Percentiles rank a stretch among this genome's conserved stretches.
Evolutionary conservation across 2,329 filamentous ascomycete genomes (phyloP).

Genomic region (Aquanectria penicillioides): DNA sequence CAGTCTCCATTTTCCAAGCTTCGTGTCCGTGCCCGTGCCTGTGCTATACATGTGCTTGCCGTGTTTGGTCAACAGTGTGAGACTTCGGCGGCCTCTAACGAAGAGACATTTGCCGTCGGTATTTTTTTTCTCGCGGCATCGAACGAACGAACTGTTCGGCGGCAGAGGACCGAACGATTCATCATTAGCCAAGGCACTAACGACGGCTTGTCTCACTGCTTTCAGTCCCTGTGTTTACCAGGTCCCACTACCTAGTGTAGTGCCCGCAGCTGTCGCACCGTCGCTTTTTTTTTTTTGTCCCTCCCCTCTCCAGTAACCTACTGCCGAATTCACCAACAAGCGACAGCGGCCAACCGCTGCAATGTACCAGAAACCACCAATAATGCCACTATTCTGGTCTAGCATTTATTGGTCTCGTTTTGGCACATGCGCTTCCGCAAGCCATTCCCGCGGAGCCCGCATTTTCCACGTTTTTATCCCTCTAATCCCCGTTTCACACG

Average conservation of each 20-base stretch:
- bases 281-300: too few species aligned
- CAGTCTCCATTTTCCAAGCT: too few species aligned
- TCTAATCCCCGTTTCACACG: conserved; percentile 6
- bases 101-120: too few species aligned
- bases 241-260: not conserved
- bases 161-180: not conserved
- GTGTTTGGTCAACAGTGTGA: not conserved
- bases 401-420: too few species aligned
- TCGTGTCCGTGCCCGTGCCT: not conserved
- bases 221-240: not conserved
- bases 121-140: not conserved
- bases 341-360: too few species aligned
- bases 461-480: not conserved
- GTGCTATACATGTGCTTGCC: conserved; percentile 6
- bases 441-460: conserved; percentile 5
- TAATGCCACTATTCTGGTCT: not conserved
- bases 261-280: not conserved
- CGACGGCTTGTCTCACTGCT: not conserved
- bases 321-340: too few species aligned
- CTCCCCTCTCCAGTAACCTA: too few species aligned
- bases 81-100: too few species aligned
- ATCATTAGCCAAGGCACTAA: conserved; percentile 6
- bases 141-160: not conserved
- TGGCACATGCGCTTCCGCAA: conserved; percentile 13
- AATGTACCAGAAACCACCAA: conserved; percentile 1